phyloP scores from a whole-genome alignment of 768 basidiomycete genomes.

The Leucosporidium creatinivorum region DNA sequence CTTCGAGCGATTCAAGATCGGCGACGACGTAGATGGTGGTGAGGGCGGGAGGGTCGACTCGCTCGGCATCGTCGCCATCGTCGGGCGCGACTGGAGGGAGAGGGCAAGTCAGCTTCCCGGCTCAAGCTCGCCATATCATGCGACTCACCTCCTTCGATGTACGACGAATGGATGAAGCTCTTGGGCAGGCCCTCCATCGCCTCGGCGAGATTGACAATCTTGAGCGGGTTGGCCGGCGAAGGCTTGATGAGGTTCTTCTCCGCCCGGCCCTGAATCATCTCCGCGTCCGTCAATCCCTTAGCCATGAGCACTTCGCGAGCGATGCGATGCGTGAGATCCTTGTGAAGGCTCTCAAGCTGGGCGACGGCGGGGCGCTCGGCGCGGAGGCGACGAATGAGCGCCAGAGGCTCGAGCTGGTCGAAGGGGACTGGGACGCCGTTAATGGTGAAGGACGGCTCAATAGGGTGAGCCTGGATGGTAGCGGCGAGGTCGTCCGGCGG shows the following conservation, averaged over 20 bases:
- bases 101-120: too few species aligned
- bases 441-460: not conserved
- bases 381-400: not conserved
- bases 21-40: constrained; percentile 57
- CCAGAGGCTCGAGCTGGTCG: not conserved
- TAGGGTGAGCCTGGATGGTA: not conserved
- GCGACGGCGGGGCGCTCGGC: constrained; percentile 2
- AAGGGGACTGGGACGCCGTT: constrained; percentile 10
- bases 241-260: constrained; percentile 9
- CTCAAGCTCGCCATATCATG: too few species aligned
- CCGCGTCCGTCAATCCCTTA: too few species aligned
- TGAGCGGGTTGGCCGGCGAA: constrained; percentile 1
- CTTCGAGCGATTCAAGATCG: constrained; percentile 63
- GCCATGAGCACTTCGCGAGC: not conserved
- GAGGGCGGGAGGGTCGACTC: constrained; percentile 11
- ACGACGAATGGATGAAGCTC: not conserved
- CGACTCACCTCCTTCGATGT: constrained; percentile 18
- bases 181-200: not conserved
- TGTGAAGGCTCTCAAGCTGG: not conserved
- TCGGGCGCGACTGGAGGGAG: not conserved
- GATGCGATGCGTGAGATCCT: not conserved
- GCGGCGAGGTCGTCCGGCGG: not conserved
- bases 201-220: constrained; percentile 19
- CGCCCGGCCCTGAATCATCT: too few species aligned
- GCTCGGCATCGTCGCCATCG: constrained; percentile 8